A percentile compares a stretch with the other conserved stretches of the same genome.
phyloP scores from a whole-genome alignment of 768 basidiomycete species.

The Amanita subjunquillea region DNA sequence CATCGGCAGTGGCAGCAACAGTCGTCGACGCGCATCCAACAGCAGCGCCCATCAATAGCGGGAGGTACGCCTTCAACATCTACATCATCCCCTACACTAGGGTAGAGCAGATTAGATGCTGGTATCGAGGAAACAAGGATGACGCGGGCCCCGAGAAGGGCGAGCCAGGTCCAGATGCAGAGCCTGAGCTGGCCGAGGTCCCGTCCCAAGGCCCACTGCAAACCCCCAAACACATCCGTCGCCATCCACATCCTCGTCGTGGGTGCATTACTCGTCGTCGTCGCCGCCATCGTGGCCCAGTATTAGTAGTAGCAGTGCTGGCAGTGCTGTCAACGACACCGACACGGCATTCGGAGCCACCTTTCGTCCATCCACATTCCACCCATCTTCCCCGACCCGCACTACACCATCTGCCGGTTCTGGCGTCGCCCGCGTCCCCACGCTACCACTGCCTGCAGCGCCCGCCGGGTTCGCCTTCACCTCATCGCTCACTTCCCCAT shows the following conservation, averaged over 20 bases:
- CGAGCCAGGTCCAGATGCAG: too few species aligned
- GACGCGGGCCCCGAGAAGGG: not conserved
- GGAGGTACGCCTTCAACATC: not conserved
- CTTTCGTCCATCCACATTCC: not conserved
- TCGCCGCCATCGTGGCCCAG: not conserved
- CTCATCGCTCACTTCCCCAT: slow-evolving; percentile 1
- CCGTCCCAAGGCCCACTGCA: slow-evolving; percentile 8
- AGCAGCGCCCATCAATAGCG: not conserved
- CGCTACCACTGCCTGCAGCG: not conserved
- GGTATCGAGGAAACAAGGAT: not conserved
- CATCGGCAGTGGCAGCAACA: not conserved
- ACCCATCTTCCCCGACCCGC: not conserved
- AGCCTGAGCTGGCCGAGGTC: not conserved
- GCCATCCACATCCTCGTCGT: not conserved
- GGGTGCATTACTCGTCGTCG: not conserved
- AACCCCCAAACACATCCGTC: slow-evolving; percentile 16
- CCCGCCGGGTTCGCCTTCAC: not conserved
- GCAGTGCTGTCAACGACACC: too few species aligned
- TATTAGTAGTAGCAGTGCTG: not conserved
- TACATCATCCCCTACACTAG: not conserved
- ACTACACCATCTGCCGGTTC: not conserved
- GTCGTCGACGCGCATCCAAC: not conserved
- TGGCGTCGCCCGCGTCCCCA: not conserved
- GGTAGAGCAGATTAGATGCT: not conserved
- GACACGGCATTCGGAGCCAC: not conserved